These are phyloP conservation scores for Bolboschoenoplectus hybrid DNA, from an alignment of 202 grass and related monocot genomes.

Conservation along the genomic window DNA sequence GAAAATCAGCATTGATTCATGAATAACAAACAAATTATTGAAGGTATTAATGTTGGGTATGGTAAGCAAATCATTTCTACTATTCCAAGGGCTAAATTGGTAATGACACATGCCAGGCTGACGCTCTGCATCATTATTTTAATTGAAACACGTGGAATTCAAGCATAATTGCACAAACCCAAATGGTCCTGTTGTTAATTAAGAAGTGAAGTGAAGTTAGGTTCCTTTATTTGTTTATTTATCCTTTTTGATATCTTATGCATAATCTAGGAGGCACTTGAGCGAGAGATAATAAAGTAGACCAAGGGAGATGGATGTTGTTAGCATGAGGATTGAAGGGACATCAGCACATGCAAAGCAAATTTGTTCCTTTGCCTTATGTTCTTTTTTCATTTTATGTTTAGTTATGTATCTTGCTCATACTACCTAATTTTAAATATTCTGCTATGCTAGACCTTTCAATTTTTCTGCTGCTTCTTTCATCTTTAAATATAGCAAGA, in stretches of 20 bases:
- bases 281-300: background rate
- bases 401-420: background rate
- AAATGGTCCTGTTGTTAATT: slow-evolving; percentile 15
- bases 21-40: too few relatives aligned
- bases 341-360: slow-evolving; percentile 39
- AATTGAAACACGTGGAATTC: slow-evolving; percentile 30
- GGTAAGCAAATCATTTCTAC: background rate
- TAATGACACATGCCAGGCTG: background rate
- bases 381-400: background rate
- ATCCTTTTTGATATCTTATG: background rate
- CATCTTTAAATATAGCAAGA: background rate
- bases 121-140: background rate
- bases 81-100: slow-evolving; percentile 12
- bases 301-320: slow-evolving; percentile 31
- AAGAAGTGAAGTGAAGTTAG: slow-evolving; percentile 14
- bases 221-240: background rate
- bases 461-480: background rate
- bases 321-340: background rate
- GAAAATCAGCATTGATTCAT: background rate
- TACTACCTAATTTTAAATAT: background rate
- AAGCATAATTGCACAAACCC: slow-evolving; percentile 16
- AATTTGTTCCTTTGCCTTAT: background rate
- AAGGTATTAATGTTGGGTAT: background rate
- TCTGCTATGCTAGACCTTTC: background rate
- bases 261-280: slow-evolving; percentile 35